A percentile compares a stretch with the other conserved stretches of the same genome.
These are phyloP conservation scores for Diplocarpon mali DNA, from an alignment of 2,329 filamentous ascomycete genomes.

Conservation along the genomic window DNA sequence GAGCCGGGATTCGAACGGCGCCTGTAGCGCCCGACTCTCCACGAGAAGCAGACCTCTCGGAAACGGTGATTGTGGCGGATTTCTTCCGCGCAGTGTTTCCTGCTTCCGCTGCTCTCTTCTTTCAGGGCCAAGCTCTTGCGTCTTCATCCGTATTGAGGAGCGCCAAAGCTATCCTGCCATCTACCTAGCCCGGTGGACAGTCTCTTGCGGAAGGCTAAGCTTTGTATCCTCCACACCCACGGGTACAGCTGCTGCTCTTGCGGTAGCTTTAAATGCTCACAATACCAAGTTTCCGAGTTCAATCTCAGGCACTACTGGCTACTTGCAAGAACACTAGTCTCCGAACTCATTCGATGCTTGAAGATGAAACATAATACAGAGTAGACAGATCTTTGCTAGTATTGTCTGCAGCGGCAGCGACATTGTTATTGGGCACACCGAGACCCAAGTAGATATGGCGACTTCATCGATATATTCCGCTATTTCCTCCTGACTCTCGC, in stretches of 20 bases:
- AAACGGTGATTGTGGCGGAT: too few species aligned
- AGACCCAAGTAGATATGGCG: constrained; percentile 31
- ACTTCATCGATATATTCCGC: too few species aligned
- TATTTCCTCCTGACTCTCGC: too few species aligned
- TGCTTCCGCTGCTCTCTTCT: too few species aligned
- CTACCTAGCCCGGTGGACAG: constrained; percentile 47
- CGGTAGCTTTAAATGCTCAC: constrained; percentile 46
- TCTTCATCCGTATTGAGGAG: too few species aligned
- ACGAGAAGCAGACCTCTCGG: too few species aligned
- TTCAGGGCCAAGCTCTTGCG: too few species aligned
- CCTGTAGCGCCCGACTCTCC: too few species aligned
- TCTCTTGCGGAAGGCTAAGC: constrained; percentile 46
- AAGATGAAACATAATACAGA: constrained; percentile 28
- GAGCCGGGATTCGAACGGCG: too few species aligned
- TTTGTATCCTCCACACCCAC: constrained; percentile 45
- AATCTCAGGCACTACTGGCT: constrained; percentile 49
- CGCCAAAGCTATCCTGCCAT: constrained; percentile 32
- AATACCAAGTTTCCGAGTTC: constrained; percentile 45
- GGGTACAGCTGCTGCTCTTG: constrained; percentile 48
- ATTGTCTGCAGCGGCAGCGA: constrained; percentile 48
- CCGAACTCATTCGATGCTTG: not conserved
- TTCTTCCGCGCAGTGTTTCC: too few species aligned
- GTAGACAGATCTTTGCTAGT: constrained; percentile 52
- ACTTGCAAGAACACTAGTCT: constrained; percentile 40
- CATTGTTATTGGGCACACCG: constrained; percentile 34